phyloP scores from a whole-genome alignment of 2,329 filamentous ascomycete genomes.

The Xylaria sp. region DNA sequence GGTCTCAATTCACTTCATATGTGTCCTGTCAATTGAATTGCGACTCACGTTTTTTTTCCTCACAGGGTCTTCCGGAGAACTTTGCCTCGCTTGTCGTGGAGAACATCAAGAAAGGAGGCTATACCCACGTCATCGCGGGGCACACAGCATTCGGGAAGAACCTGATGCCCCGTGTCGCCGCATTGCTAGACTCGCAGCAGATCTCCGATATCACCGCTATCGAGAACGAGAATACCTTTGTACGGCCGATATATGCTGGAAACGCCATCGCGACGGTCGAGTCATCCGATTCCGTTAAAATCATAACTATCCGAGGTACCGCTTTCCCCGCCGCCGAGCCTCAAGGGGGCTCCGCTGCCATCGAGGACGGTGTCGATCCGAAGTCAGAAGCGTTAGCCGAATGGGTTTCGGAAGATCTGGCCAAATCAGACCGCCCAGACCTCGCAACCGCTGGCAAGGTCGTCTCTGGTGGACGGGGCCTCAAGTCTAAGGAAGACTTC shows the following conservation, averaged over 20 bases:
- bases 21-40: neutral
- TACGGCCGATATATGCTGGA: constrained; percentile 96
- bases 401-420: constrained; percentile 93
- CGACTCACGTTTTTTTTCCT: constrained; percentile 10
- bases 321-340: constrained; percentile 82
- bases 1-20: neutral
- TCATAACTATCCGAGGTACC: constrained; percentile 93
- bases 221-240: constrained; percentile 91
- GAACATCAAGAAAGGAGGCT: constrained; percentile 95
- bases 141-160: constrained; percentile 98
- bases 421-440: constrained; percentile 94
- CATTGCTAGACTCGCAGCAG: constrained; percentile 90
- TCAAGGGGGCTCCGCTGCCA: constrained; percentile 76
- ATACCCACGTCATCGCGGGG: constrained; percentile 89
- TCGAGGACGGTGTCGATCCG: constrained; percentile 87
- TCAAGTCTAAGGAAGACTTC: constrained; percentile 99
- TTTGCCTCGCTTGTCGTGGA: constrained; percentile 92
- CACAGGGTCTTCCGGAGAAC: constrained; percentile 89
- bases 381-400: constrained; percentile 78
- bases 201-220: constrained; percentile 91
- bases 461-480: constrained; percentile 90
- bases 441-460: constrained; percentile 89
- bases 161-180: constrained; percentile 89
- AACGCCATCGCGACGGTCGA: constrained; percentile 98
- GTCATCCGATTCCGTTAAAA: constrained; percentile 84